These are phyloP conservation scores for Aspergillus luchuensis DNA, from an alignment of 2,329 filamentous ascomycete species.

Conservation along the genomic window DNA sequence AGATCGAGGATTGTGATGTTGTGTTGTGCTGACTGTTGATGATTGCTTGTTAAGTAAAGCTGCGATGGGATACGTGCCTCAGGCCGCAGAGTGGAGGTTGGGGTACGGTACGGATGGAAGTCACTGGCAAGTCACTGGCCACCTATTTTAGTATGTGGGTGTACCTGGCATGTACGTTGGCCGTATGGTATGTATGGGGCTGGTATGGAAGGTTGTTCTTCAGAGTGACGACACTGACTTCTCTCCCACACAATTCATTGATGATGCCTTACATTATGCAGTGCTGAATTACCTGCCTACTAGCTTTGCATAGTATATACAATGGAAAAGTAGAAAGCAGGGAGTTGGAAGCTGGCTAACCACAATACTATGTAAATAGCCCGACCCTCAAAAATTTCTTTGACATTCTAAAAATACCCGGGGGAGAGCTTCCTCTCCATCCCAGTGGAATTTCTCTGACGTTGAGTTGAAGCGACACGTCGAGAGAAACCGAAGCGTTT, in stretches of 20 bases:
- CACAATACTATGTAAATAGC: too few relatives aligned
- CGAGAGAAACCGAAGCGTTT: slow-evolving; percentile 19
- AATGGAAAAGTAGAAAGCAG: too few relatives aligned
- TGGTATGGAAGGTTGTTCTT: background rate
- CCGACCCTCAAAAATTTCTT: background rate
- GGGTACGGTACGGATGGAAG: background rate
- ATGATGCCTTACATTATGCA: background rate
- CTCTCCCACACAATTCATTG: background rate
- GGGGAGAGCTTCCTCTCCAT: background rate
- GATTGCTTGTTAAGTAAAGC: background rate
- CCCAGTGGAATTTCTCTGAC: background rate
- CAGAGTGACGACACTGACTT: background rate
- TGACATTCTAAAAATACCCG: background rate
- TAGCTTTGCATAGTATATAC: too few relatives aligned
- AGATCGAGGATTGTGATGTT: background rate
- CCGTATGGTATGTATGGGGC: background rate
- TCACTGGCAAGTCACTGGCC: too few relatives aligned
- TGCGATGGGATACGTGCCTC: background rate
- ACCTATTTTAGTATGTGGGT: too few relatives aligned
- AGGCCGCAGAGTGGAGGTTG: background rate
- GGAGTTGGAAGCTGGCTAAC: too few relatives aligned
- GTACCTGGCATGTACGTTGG: background rate
- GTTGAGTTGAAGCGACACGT: slow-evolving; percentile 14
- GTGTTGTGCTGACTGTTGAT: background rate
- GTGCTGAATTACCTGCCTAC: background rate